Conservation (phyloP, 345 rosid genomes). For the Citrus unshiu region DNA sequence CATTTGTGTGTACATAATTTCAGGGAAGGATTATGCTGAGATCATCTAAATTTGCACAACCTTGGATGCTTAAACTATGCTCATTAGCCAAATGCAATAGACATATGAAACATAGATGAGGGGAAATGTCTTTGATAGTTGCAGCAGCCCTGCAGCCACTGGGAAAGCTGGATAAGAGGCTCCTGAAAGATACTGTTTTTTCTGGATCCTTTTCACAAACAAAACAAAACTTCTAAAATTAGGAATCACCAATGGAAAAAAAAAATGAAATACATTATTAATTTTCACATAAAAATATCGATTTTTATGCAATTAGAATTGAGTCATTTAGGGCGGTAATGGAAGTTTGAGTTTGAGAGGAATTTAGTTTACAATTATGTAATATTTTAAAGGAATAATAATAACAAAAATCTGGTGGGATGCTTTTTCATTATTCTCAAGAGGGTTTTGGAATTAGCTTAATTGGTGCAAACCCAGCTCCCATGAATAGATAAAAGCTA, state of each 20-base stretch:
- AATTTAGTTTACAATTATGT: too few relatives aligned
- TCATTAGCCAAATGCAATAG: conserved; percentile 89
- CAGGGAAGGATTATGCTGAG: conserved; percentile 47
- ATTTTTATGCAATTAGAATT: background rate
- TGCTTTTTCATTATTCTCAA: too few relatives aligned
- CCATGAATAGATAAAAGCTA: background rate
- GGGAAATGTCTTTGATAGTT: conserved; percentile 61
- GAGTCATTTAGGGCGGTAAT: too few relatives aligned
- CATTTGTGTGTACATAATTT: background rate
- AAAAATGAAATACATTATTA: background rate
- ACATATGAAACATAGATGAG: conserved; percentile 94
- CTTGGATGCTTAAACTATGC: conserved; percentile 65
- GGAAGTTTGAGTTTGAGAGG: background rate
- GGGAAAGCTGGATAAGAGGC: conserved; percentile 67
- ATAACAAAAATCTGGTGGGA: too few relatives aligned
- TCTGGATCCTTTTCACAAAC: conserved; percentile 35
- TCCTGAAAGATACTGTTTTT: conserved; percentile 58
- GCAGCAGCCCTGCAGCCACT: conserved; percentile 70
- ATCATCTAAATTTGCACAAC: conserved; percentile 57
- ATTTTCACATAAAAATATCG: background rate
- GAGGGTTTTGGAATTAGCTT: too few relatives aligned
- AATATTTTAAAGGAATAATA: too few relatives aligned
- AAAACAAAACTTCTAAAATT: conserved; percentile 2
- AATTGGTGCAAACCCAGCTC: too few relatives aligned
- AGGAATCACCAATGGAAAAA: background rate